Evolutionary conservation across 139 green algal genomes (phyloP).

Genomic region (Tetradesmus lagerheimii): DNA sequence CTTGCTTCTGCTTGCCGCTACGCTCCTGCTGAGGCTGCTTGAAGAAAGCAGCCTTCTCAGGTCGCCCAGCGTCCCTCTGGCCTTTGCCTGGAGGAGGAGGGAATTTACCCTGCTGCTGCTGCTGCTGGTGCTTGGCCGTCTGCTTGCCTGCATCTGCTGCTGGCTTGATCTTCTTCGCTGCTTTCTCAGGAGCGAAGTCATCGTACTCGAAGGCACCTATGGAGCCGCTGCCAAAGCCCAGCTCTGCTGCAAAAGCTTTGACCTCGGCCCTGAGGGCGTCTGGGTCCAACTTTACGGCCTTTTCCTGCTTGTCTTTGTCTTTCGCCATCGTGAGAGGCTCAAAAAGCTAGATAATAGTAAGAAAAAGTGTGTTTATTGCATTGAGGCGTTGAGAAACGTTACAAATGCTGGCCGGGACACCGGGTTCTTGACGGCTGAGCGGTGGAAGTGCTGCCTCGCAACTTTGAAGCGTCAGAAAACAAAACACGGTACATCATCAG

Average conservation of each 20-base stretch:
- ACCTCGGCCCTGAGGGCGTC: slow-evolving; percentile 66
- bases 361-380: not conserved
- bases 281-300: slow-evolving; percentile 37
- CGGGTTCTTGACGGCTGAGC: not conserved
- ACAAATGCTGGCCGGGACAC: not conserved
- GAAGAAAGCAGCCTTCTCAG: not conserved
- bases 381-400: not conserved
- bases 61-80: not conserved
- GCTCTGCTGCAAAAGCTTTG: slow-evolving; percentile 60
- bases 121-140: slow-evolving; percentile 27
- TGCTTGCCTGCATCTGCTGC: slow-evolving; percentile 6
- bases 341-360: not conserved
- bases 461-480: not conserved
- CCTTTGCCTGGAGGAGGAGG: slow-evolving; percentile 3
- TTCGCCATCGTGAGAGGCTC: not conserved
- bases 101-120: not conserved
- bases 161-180: slow-evolving; percentile 32
- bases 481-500: not conserved
- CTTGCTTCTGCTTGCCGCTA: not conserved
- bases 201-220: slow-evolving; percentile 66
- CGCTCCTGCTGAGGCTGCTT: slow-evolving; percentile 34
- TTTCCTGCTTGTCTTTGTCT: not conserved
- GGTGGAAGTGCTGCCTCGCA: not conserved
- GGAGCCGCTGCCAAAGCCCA: slow-evolving; percentile 65
- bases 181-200: slow-evolving; percentile 78